A percentile compares a stretch with the other conserved stretches of the same genome.
phyloP scores from a whole-genome alignment of 2,329 filamentous ascomycete species.

The Phaeoacremonium minimum region DNA sequence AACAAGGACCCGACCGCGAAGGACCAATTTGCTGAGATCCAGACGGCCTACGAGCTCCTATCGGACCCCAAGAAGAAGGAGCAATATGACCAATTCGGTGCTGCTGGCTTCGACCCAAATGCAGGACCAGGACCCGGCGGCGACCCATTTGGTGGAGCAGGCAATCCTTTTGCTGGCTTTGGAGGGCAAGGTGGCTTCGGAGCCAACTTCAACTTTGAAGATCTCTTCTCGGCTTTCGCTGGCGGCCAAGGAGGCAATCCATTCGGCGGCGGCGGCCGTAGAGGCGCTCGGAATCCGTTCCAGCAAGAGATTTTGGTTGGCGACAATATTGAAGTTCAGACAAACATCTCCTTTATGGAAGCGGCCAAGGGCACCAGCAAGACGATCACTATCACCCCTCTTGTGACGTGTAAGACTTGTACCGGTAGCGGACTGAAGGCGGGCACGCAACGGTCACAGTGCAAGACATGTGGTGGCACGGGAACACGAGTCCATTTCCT shows the following conservation, averaged over 20 bases:
- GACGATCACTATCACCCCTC: constrained; percentile 80
- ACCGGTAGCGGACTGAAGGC: constrained; percentile 78
- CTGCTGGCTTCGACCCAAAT: constrained; percentile 79
- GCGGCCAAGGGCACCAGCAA: constrained; percentile 88
- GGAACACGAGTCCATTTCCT: constrained; percentile 85
- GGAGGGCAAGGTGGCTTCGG: constrained; percentile 65
- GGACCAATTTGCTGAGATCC: constrained; percentile 89
- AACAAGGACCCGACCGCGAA: constrained; percentile 95
- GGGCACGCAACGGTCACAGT: constrained; percentile 68
- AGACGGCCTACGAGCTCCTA: constrained; percentile 88
- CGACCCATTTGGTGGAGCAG: constrained; percentile 59
- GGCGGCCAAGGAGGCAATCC: constrained; percentile 50
- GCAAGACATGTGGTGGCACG: constrained; percentile 78
- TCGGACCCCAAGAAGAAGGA: constrained; percentile 92
- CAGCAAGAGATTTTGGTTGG: constrained; percentile 80
- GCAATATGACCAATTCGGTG: constrained; percentile 85
- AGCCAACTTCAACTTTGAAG: constrained; percentile 89
- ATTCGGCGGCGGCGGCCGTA: constrained; percentile 39
- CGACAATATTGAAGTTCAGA: constrained; percentile 92
- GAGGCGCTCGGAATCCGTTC: constrained; percentile 63
- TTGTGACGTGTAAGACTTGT: constrained; percentile 79
- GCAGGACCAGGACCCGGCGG: constrained; percentile 58
- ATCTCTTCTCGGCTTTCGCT: constrained; percentile 86
- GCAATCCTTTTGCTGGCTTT: constrained; percentile 60
- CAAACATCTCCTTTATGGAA: constrained; percentile 92